Percentiles rank a stretch among this genome's conserved stretches.
Conservation (phyloP, 2,329 filamentous ascomycete genomes). For the Aspergillus udagawae region DNA sequence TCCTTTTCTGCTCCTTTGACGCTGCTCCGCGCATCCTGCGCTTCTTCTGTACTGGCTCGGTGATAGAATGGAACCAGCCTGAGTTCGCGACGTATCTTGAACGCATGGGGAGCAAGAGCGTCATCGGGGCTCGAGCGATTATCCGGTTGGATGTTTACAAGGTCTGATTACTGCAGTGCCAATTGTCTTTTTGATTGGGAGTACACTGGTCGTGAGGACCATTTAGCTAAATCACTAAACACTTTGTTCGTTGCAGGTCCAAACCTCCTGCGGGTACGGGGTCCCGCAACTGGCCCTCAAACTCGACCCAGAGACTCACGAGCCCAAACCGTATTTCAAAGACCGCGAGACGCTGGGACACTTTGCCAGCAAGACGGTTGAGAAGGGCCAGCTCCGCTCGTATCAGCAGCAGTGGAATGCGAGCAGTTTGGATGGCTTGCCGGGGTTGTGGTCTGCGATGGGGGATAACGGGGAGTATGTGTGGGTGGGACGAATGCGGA, state of each 20-base stretch:
- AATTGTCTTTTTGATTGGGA: background rate
- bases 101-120: slow-evolving; percentile 43
- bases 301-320: slow-evolving; percentile 28
- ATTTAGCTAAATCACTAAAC: background rate
- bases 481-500: slow-evolving; percentile 38
- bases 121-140: slow-evolving; percentile 55
- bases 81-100: slow-evolving; percentile 44
- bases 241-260: slow-evolving; percentile 45
- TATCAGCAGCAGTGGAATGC: slow-evolving; percentile 58
- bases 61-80: slow-evolving; percentile 58
- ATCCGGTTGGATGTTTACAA: slow-evolving; percentile 61
- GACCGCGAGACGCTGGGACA: slow-evolving; percentile 55
- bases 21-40: slow-evolving; percentile 58
- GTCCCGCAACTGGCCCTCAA: slow-evolving; percentile 52
- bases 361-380: slow-evolving; percentile 48
- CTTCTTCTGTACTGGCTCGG: slow-evolving; percentile 57
- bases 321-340: slow-evolving; percentile 37
- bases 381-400: slow-evolving; percentile 47
- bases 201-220: too few species aligned
- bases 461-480: slow-evolving; percentile 48
- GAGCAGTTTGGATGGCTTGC: slow-evolving; percentile 56
- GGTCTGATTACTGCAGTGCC: slow-evolving; percentile 23
- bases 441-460: slow-evolving; percentile 54
- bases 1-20: slow-evolving; percentile 70
- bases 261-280: slow-evolving; percentile 64